Conservation (phyloP, 176 grass and related monocot species). For the Eremochloa ophiuroides region DNA sequence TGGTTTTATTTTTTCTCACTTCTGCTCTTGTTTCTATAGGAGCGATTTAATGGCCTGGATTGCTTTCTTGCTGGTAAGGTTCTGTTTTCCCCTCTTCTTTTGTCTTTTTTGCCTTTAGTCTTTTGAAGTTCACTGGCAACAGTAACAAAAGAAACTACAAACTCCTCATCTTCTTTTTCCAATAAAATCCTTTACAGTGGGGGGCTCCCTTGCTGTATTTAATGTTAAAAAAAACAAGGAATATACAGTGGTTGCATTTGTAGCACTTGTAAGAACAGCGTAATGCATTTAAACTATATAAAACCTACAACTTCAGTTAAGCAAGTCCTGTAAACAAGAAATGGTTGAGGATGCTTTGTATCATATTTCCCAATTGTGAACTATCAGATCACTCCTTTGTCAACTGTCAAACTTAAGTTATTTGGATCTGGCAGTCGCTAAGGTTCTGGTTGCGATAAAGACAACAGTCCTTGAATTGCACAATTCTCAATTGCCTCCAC, state of each 20-base stretch:
- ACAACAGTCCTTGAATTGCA: not conserved
- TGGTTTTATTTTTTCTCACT: slow-evolving; percentile 1
- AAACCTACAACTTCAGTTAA: not conserved
- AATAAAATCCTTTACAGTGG: not conserved
- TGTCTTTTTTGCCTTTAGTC: not conserved
- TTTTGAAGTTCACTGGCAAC: not conserved
- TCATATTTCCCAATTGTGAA: not conserved
- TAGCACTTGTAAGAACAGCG: not conserved
- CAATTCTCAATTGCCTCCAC: slow-evolving; percentile 4
- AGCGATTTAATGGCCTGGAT: slow-evolving; percentile 76
- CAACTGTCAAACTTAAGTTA: not conserved
- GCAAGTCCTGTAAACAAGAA: not conserved
- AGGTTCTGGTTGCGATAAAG: not conserved
- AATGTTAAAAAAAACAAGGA: not conserved
- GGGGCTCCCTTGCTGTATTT: not conserved
- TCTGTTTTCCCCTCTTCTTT: not conserved
- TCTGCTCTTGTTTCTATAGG: slow-evolving; percentile 42
- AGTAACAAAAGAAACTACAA: not conserved
- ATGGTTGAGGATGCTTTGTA: slow-evolving; percentile 1
- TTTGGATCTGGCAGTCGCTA: slow-evolving; percentile 1
- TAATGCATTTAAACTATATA: not conserved
- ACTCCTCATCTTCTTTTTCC: not conserved
- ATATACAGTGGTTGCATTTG: not conserved
- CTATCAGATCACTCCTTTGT: not conserved
- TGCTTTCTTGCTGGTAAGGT: slow-evolving; percentile 92